Conservation (phyloP, 768 basidiomycete species). For the Basidioascus undulatus region DNA sequence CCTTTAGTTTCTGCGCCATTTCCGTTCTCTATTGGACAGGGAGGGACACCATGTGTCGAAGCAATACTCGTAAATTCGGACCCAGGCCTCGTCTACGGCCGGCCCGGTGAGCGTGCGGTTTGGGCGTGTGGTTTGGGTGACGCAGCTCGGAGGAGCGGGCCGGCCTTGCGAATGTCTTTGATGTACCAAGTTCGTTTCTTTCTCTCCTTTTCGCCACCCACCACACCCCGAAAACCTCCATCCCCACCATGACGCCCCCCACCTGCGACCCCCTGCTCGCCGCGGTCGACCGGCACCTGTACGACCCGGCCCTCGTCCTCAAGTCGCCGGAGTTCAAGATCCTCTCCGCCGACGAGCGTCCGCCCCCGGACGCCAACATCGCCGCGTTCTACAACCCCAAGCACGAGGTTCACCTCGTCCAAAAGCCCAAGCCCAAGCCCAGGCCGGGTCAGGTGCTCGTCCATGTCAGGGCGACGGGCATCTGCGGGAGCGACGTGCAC, state of each 20-base stretch:
- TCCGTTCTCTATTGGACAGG: no score
- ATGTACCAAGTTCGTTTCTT: no score
- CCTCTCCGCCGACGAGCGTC: slow-evolving; percentile 8
- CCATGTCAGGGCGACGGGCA: slow-evolving; percentile 21
- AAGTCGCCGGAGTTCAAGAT: slow-evolving; percentile 18
- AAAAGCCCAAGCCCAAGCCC: slow-evolving; percentile 17
- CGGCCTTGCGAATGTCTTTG: no score
- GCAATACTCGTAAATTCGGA: no score
- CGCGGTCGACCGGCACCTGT: slow-evolving; percentile 12
- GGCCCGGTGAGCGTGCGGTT: no score
- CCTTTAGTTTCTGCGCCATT: no score
- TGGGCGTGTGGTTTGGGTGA: no score
- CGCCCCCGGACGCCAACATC: slow-evolving; percentile 15
- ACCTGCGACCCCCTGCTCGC: neutral
- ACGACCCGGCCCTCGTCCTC: slow-evolving; percentile 18
- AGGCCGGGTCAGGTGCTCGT: slow-evolving; percentile 16
- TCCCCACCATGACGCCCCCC: neutral
- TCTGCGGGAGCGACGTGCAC: slow-evolving; percentile 19
- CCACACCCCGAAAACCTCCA: neutral
- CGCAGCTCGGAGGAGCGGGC: no score
- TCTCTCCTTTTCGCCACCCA: neutral
- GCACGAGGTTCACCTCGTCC: slow-evolving; percentile 18
- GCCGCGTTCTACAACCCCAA: slow-evolving; percentile 17
- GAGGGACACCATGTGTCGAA: no score
- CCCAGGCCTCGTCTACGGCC: no score